Evolutionary conservation across 192 early-diverging fungal genomes (phyloP).

Genomic region (Coemansia sp.): DNA sequence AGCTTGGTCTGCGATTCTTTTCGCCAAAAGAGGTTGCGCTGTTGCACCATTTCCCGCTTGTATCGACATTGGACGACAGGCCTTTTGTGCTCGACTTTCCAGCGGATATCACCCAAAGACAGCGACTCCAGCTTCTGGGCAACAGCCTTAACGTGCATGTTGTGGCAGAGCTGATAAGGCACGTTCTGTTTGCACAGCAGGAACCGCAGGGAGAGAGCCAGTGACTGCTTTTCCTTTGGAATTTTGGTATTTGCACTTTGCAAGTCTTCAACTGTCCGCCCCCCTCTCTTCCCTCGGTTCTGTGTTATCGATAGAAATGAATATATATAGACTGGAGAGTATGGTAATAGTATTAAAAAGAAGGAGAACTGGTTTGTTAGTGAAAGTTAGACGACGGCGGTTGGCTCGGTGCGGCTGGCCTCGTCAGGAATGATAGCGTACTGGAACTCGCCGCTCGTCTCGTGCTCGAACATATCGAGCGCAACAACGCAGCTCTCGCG

Average conservation of each 20-base stretch:
- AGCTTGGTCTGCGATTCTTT: conserved; percentile 77
- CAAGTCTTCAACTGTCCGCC: too few species aligned
- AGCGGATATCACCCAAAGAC: conserved; percentile 16
- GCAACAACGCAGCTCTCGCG: conserved; percentile 91
- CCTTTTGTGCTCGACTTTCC: conserved; percentile 29
- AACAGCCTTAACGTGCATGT: conserved; percentile 50
- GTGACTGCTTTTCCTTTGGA: too few species aligned
- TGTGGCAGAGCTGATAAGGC: conserved; percentile 35
- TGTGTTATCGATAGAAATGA: not conserved
- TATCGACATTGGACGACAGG: not conserved
- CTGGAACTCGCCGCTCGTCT: conserved; percentile 83
- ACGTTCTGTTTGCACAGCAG: conserved; percentile 20
- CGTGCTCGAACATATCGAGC: conserved; percentile 94
- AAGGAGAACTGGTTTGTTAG: not conserved
- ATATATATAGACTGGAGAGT: not conserved
- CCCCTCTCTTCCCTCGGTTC: too few species aligned
- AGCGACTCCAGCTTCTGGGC: conserved; percentile 46
- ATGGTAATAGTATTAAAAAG: not conserved
- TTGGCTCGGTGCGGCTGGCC: conserved; percentile 3
- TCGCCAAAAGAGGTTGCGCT: conserved; percentile 77
- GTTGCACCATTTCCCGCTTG: conserved; percentile 77
- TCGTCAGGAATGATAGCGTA: conserved; percentile 66
- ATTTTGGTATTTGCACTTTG: too few species aligned
- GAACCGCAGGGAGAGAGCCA: too few species aligned
- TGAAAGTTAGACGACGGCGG: not conserved